Conservation (phyloP, 345 rosid genomes). For the Cardamine chenopodiifolia region DNA sequence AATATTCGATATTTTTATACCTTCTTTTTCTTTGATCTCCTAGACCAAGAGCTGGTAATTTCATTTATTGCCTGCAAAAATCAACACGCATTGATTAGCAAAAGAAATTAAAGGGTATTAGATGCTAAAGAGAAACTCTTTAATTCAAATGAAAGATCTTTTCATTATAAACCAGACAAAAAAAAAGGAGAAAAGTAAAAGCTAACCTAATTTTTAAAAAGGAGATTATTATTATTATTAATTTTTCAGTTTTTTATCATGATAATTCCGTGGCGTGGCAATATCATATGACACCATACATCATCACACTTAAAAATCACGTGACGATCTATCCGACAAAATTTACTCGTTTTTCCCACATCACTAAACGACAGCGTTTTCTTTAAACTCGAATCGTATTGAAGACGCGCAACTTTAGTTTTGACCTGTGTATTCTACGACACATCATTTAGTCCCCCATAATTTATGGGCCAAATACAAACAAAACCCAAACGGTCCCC, state of each 20-base stretch:
- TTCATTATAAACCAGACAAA: neutral
- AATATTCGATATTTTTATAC: constrained; percentile 36
- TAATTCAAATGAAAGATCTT: constrained; percentile 16
- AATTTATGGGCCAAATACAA: constrained; percentile 2
- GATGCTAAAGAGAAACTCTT: constrained; percentile 26
- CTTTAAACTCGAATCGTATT: neutral
- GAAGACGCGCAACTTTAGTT: constrained; percentile 4
- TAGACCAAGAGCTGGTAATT: constrained; percentile 44
- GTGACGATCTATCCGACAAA: constrained; percentile 41
- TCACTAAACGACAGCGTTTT: constrained; percentile 19
- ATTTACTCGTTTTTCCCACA: neutral
- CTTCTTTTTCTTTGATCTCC: constrained; percentile 67
- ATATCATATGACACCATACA: constrained; percentile 27
- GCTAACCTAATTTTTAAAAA: neutral
- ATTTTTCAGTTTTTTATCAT: neutral
- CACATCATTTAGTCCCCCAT: constrained; percentile 9
- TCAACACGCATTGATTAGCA: constrained; percentile 19
- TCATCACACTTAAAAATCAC: constrained; percentile 28
- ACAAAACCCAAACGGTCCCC: neutral
- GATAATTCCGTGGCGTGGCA: constrained; percentile 29
- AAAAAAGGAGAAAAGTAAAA: constrained; percentile 20
- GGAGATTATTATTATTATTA: neutral
- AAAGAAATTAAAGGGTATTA: neutral
- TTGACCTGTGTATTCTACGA: constrained; percentile 10
- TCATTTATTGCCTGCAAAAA: constrained; percentile 55